Percentiles rank a stretch among this genome's conserved stretches.
Conservation (phyloP, 1,284 basidiomycete species). For the Tilletia setariae region DNA sequence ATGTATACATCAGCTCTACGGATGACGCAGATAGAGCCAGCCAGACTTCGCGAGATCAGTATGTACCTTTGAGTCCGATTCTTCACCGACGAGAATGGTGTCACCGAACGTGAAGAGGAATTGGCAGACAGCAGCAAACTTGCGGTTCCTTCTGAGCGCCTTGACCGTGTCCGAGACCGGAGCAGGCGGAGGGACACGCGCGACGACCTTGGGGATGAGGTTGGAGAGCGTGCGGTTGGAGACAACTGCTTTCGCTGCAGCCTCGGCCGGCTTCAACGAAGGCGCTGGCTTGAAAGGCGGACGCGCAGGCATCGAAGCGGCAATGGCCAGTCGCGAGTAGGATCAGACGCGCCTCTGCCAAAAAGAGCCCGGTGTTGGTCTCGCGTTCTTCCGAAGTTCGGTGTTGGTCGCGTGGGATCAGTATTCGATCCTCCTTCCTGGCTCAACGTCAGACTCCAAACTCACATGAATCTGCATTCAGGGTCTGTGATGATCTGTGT, state of each 20-base stretch:
- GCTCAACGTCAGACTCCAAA: no score
- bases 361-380: no score
- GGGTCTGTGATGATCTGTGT: no score
- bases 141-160: slow-evolving; percentile 44
- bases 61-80: slow-evolving; percentile 41
- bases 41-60: not conserved
- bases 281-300: slow-evolving; percentile 10
- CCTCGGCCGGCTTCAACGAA: slow-evolving; percentile 11
- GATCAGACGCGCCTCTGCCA: no score
- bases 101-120: slow-evolving; percentile 53
- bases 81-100: slow-evolving; percentile 48
- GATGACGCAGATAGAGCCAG: not conserved
- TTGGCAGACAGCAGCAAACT: slow-evolving; percentile 52
- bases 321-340: no score
- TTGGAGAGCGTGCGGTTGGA: slow-evolving; percentile 1
- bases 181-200: slow-evolving; percentile 10
- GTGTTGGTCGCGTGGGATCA: no score
- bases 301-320: slow-evolving; percentile 2
- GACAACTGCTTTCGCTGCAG: not conserved
- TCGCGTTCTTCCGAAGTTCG: no score
- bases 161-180: slow-evolving; percentile 24
- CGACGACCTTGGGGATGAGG: slow-evolving; percentile 3
- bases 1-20: not conserved
- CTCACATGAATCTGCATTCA: no score
- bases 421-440: no score